phyloP scores from a whole-genome alignment of 371 early-diverging fungal species.

The Conidiobolus coronatus region DNA sequence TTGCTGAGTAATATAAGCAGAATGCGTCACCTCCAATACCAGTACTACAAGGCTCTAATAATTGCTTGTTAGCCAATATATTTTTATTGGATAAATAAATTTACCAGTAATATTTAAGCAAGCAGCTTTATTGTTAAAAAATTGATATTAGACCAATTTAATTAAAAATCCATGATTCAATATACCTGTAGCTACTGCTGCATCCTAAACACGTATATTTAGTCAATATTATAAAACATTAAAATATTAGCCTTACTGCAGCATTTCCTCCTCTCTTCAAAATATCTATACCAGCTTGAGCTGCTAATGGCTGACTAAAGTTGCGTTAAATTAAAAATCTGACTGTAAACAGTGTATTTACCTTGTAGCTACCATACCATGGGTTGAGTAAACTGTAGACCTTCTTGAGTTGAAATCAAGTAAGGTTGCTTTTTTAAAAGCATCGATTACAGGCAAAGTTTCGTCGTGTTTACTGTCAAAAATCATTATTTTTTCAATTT shows the following conservation, averaged over 20 bases:
- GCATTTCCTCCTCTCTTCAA: constrained; percentile 74
- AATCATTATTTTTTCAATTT: no score
- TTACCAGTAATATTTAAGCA: constrained; percentile 35
- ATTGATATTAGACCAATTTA: not conserved
- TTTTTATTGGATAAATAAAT: not conserved
- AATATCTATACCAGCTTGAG: constrained; percentile 52
- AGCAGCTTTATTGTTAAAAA: constrained; percentile 18
- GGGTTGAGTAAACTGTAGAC: constrained; percentile 17
- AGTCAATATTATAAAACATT: not conserved
- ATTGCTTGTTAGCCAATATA: not conserved
- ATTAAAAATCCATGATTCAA: not conserved
- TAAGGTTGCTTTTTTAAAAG: not conserved
- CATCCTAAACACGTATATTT: constrained; percentile 21
- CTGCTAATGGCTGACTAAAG: constrained; percentile 61
- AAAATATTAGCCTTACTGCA: constrained; percentile 24
- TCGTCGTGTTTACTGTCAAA: no score
- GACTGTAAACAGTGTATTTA: not conserved
- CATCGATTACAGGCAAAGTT: not conserved
- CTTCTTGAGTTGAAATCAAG: constrained; percentile 2
- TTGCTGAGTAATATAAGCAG: constrained; percentile 52
- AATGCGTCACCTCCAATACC: constrained; percentile 89
- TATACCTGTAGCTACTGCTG: constrained; percentile 49
- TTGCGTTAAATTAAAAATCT: no score
- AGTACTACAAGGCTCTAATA: constrained; percentile 52
- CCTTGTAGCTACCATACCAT: constrained; percentile 21